Conservation (phyloP, 257 asterid genomes). For the Asclepias syriaca region DNA sequence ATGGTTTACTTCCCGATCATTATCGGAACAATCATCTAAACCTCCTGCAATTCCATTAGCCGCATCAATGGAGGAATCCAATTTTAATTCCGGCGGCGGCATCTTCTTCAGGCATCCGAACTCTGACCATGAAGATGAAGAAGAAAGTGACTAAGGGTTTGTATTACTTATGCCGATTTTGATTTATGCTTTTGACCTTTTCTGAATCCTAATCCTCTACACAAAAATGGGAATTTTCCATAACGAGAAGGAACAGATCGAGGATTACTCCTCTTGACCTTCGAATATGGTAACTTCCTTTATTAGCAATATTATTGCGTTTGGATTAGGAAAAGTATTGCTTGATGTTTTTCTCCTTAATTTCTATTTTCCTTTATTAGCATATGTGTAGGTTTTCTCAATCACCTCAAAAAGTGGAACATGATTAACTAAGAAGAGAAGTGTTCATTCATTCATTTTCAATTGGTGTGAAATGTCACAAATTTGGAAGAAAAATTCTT, state of each 20-base stretch:
- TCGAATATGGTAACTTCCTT: neutral
- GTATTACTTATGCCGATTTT: neutral
- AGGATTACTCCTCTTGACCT: neutral
- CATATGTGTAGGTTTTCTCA: too few species aligned
- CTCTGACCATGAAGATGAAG: neutral
- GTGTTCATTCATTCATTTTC: too few species aligned
- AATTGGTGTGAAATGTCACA: too few species aligned
- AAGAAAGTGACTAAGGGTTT: neutral
- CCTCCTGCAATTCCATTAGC: neutral
- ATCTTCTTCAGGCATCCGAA: neutral
- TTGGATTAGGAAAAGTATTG: too few species aligned
- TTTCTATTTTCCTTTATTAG: too few species aligned
- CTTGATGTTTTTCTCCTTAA: too few species aligned
- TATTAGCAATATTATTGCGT: too few species aligned
- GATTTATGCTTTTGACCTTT: neutral
- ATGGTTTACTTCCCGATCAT: neutral
- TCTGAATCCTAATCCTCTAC: neutral
- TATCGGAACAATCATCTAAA: neutral
- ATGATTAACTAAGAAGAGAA: too few species aligned
- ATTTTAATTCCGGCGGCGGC: neutral
- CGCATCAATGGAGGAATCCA: conserved; percentile 1
- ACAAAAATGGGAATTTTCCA: too few species aligned
- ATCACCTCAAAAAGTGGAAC: too few species aligned
- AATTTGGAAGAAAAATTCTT: too few species aligned
- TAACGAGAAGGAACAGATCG: neutral